Conservation (phyloP, 306 rosid species). For the Vicia faba region DNA sequence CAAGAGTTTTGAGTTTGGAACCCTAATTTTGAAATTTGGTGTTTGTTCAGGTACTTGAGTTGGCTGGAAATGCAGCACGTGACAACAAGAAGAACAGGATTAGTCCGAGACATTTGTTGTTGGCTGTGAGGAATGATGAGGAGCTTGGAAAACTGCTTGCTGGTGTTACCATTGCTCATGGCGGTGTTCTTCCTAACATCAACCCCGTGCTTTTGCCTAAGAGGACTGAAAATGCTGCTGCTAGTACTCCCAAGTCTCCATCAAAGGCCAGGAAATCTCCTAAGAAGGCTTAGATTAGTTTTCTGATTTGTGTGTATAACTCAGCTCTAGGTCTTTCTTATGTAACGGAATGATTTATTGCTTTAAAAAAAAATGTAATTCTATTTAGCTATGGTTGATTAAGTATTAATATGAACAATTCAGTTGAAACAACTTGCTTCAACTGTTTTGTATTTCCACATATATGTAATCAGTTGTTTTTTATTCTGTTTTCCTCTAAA, state of each 20-base stretch:
- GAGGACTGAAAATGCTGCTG: constrained; percentile 48
- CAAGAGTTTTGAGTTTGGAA: not conserved
- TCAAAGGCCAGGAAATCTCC: constrained; percentile 72
- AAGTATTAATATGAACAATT: not conserved
- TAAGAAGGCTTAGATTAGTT: constrained; percentile 51
- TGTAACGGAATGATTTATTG: not conserved
- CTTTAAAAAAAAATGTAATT: not conserved
- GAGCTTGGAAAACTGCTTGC: constrained; percentile 83
- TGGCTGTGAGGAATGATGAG: constrained; percentile 85
- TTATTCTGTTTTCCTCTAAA: no score
- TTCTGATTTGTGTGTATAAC: constrained; percentile 38
- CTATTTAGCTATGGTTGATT: no score
- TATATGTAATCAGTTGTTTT: no score
- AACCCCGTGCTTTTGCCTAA: constrained; percentile 79
- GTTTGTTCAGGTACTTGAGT: constrained; percentile 59
- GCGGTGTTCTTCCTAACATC: constrained; percentile 86
- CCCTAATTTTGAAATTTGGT: not conserved
- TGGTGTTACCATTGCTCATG: constrained; percentile 83
- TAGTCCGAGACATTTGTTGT: constrained; percentile 67
- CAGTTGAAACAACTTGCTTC: not conserved
- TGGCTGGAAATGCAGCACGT: constrained; percentile 94
- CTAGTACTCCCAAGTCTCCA: constrained; percentile 60
- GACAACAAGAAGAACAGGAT: constrained; percentile 87
- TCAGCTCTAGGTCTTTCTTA: constrained; percentile 7
- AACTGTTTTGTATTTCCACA: no score